Conservation (phyloP, 352 stramenopile species). For the Achlya hypogyna region DNA sequence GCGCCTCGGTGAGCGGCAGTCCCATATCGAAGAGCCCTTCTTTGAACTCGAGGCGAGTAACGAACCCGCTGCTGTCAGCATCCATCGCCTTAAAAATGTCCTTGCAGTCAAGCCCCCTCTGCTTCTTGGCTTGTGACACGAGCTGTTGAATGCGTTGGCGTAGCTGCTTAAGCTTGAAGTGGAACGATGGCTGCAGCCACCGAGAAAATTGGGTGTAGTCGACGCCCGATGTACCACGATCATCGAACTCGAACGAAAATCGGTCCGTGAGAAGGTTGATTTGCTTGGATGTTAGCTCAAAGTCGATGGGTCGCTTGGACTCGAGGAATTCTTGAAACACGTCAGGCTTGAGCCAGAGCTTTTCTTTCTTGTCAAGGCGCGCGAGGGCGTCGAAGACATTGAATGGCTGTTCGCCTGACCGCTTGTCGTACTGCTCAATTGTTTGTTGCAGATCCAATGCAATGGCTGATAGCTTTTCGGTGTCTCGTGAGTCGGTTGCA, state of each 20-base stretch:
- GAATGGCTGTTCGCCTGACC: conserved; percentile 31
- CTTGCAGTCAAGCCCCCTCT: conserved; percentile 35
- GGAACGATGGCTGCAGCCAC: conserved; percentile 55
- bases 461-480: conserved; percentile 45
- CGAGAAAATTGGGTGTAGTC: conserved; percentile 62
- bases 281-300: conserved; percentile 1
- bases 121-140: conserved; percentile 29
- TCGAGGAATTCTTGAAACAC: conserved; percentile 28
- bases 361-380: conserved; percentile 49
- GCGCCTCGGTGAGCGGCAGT: conserved; percentile 50
- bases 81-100: conserved; percentile 60
- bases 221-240: conserved; percentile 16
- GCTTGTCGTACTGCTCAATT: conserved; percentile 43
- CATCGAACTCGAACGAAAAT: conserved; percentile 2
- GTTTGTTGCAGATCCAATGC: conserved; percentile 33
- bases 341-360: conserved; percentile 39
- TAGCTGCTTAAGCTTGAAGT: conserved; percentile 48
- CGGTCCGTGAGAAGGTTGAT: background rate
- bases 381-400: conserved; percentile 35
- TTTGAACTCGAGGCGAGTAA: conserved; percentile 44
- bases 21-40: conserved; percentile 51
- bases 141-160: conserved; percentile 42
- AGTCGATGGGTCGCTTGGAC: background rate
- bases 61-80: conserved; percentile 37
- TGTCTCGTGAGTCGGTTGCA: conserved; percentile 54